Percentiles rank a stretch among this genome's conserved stretches.
Evolutionary conservation across 2,329 filamentous ascomycete species (phyloP).

Genomic region (Mycocentrospora acerina): DNA sequence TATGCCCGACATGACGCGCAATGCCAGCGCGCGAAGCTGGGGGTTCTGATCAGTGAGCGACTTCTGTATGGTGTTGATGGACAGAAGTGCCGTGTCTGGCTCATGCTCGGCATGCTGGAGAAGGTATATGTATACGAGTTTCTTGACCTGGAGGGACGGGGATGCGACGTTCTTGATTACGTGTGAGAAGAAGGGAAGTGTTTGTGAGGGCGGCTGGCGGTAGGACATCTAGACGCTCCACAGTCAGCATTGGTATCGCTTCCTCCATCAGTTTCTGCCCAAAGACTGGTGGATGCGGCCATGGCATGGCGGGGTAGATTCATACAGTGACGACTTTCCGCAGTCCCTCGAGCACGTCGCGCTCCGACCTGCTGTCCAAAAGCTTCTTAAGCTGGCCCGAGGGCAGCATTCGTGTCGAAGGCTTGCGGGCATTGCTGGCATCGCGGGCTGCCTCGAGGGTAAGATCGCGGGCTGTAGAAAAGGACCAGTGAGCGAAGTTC

Average conservation of each 20-base stretch:
- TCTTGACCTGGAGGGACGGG: conserved; percentile 91
- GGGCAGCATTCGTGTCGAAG: conserved; percentile 66
- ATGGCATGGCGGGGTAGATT: conserved; percentile 14
- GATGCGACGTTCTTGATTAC: conserved; percentile 98
- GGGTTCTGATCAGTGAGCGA: conserved; percentile 91
- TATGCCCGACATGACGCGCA: conserved; percentile 97
- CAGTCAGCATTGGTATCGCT: conserved; percentile 17
- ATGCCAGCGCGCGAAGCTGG: conserved; percentile 83
- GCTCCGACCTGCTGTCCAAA: conserved; percentile 88
- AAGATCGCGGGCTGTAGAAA: conserved; percentile 79
- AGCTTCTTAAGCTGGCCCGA: conserved; percentile 90
- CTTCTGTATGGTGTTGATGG: conserved; percentile 99
- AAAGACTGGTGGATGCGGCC: background rate
- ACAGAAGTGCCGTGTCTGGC: conserved; percentile 90
- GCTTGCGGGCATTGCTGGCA: conserved; percentile 61
- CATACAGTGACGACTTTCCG: conserved; percentile 83
- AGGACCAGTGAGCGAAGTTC: conserved; percentile 43
- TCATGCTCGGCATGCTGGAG: conserved; percentile 95
- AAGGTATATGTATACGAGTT: conserved; percentile 97
- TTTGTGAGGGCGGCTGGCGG: conserved; percentile 67
- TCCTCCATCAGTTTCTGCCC: conserved; percentile 5
- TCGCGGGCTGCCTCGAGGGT: conserved; percentile 96
- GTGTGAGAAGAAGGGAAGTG: conserved; percentile 91
- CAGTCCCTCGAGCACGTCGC: conserved; percentile 89
- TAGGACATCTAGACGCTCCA: conserved; percentile 81